Evolutionary conservation across 108 stramenopile species (phyloP).

Genomic region (Pseudonitzschia delicatissima): DNA sequence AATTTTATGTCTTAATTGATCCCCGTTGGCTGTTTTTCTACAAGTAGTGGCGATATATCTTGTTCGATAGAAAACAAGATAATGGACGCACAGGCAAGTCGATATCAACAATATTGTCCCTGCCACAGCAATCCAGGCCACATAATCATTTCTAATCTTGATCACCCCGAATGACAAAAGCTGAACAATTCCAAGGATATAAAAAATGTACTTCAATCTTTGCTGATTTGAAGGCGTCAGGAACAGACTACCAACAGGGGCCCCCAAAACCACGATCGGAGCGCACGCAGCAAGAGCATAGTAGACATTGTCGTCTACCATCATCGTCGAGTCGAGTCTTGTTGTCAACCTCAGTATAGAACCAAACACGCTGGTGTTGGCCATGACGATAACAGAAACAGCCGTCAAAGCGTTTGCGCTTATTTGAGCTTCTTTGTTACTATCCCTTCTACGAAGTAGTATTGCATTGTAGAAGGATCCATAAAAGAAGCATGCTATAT

Average conservation of each 20-base stretch:
- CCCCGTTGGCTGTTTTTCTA: too few relatives aligned
- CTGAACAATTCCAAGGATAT: conserved; percentile 8
- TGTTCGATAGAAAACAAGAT: neutral
- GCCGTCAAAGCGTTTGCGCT: conserved; percentile 11
- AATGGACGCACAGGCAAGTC: neutral
- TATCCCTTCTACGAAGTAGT: neutral
- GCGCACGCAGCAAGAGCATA: conserved; percentile 2
- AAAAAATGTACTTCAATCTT: conserved; percentile 7
- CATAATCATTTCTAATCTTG: conserved; percentile 11
- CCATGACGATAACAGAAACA: conserved; percentile 13
- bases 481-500: conserved; percentile 13
- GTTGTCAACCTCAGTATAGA: conserved; percentile 7
- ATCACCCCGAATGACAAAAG: conserved; percentile 6
- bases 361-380: conserved; percentile 13
- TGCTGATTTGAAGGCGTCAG: neutral
- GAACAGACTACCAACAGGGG: conserved; percentile 13
- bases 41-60: too few relatives aligned
- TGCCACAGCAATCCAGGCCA: neutral
- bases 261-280: conserved; percentile 12
- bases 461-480: conserved; percentile 1
- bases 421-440: neutral
- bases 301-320: conserved; percentile 1
- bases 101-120: neutral
- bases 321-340: neutral
- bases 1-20: too few relatives aligned